Evolutionary conservation across 371 early-diverging fungal genomes (phyloP), one percentile per base, ranked within the genome.

Genomic region (Batrachochytrium dendrobatidis): DNA sequence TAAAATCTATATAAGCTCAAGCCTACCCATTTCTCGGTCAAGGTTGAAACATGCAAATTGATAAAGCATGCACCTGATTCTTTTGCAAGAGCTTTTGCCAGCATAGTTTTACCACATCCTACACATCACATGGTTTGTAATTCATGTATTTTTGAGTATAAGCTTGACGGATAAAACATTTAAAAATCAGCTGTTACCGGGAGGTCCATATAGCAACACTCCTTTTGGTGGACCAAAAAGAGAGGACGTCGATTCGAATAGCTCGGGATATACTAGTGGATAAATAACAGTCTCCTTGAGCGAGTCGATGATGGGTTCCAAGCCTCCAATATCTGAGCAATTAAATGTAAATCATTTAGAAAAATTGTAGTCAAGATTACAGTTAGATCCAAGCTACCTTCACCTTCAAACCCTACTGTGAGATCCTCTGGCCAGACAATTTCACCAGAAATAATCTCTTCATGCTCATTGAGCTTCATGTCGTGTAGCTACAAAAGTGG

Each of bases 71-170:
- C 96, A 50, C 89, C 88, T 22, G 94, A 92, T 70, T 96, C 97
- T 61, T 87, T 89, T 28, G 97, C 96, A 8, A 98, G 80, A 0
- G 97, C 96, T 73, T 94, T 95, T 45, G 98, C 98, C 63, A 95
- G 67, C 94, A 96, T 94, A 15, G 97, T 98, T 69, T 98, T 98
- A 53, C 98, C 98, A 66, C 94, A 93, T 12, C 95, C 77, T 72
- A 8, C 12, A n/a, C 20, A 26, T 20, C 12, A 54, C 45, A 50
- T 30, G 32, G n/a, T n/a, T n/a, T n/a, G n/a, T n/a, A n/a, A n/a
- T n/a, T n/a, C n/a, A n/a, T n/a, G n/a, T n/a, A n/a, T n/a, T n/a
- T 46, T 51, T 35, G 39, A 10, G n/a, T 10, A 49, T 49, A 10
- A 20, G n/a, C 7, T 10, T 49, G 10, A 7, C 15, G 10, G 15